Base-by-base conservation (phyloP, 2,329 filamentous ascomycete species). In the Massarina eburnea region DNA sequence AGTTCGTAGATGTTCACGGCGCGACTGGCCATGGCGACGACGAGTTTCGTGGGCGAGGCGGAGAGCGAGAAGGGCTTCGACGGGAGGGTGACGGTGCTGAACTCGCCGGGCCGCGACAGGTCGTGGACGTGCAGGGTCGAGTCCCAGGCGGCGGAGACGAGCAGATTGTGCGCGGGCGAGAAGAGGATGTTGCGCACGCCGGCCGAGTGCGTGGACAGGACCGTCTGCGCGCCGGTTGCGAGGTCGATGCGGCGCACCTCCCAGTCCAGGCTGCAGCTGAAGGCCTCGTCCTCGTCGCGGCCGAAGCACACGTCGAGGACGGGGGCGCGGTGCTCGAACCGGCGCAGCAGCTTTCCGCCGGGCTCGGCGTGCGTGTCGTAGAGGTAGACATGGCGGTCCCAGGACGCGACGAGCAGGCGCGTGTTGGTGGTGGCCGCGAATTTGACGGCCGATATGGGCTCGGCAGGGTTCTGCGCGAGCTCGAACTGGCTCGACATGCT, bases 1-100 rank as follows among this genome's bases (percentile, higher is more conserved):
- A 99, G 80, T 64, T 96, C 89, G 79, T 96, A 97, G 70, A 99
- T 96, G 75, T 94, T 85, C 50, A 96, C 84, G n/a, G 91, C 83
- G 44, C 94, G 88, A 43, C 88, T 89, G 2, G 91, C 89, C 94
- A 99, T 97, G 56, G 91, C 91, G 46, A 99, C 89, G 33, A 99
- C 90, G 8, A 96, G 80, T 70, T 95, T 96, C 41, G 88, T 91
- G 39, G 87, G 78, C 27, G 91, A 81, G n/a, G 82, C 69, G 24
- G 80, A 88, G 38, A 97, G 78, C 10, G 91, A 91, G 71, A 96
- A 95, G 1, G 91, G 90, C 71, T 96, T 99, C 21, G 85, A 87
- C 1, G 88, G 89, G 18, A 96, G 84, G 2, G 79, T 73, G 45
- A 96, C 79, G 35, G 76, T 80, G 35, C 86, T 80, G n/a, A 83